These are phyloP conservation scores for Oryza australiensis DNA, from an alignment of 176 grass and related monocot genomes.

Conservation along the genomic window DNA sequence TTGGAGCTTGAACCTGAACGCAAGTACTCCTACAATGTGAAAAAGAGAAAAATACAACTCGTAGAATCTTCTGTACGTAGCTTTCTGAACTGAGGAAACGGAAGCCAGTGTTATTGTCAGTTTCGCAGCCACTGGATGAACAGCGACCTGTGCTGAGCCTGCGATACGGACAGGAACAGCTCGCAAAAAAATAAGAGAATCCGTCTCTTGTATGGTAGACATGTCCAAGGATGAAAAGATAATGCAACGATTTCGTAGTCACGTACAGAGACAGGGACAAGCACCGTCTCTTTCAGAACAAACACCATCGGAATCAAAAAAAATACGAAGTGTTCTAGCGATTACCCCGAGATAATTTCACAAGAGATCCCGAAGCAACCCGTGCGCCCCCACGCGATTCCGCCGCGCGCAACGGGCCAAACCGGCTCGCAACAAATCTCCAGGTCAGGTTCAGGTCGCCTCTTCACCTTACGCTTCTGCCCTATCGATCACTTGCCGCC, in stretches of 20 bases:
- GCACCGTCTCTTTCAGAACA: not conserved
- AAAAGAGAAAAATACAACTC: not conserved
- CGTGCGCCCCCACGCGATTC: conserved; percentile 25
- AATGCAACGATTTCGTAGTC: not conserved
- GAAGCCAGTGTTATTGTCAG: not conserved
- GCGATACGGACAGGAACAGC: not conserved
- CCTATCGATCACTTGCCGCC: not conserved
- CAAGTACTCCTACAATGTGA: not conserved
- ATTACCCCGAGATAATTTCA: not conserved
- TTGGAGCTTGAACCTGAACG: not conserved
- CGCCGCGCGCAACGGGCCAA: conserved; percentile 44
- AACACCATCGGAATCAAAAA: not conserved
- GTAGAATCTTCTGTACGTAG: not conserved
- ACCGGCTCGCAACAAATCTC: conserved; percentile 14
- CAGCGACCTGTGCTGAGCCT: not conserved
- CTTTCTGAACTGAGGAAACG: not conserved
- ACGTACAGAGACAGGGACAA: no score
- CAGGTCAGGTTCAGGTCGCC: conserved; percentile 11
- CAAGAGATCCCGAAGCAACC: conserved; percentile 30
- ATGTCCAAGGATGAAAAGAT: not conserved
- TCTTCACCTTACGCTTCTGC: not conserved
- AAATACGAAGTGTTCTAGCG: not conserved
- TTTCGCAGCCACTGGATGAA: not conserved
- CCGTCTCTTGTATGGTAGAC: not conserved
- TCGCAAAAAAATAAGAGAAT: not conserved